These are phyloP conservation scores for Xylaria sp. DNA, from an alignment of 2,329 filamentous ascomycete species.

Conservation along the genomic window DNA sequence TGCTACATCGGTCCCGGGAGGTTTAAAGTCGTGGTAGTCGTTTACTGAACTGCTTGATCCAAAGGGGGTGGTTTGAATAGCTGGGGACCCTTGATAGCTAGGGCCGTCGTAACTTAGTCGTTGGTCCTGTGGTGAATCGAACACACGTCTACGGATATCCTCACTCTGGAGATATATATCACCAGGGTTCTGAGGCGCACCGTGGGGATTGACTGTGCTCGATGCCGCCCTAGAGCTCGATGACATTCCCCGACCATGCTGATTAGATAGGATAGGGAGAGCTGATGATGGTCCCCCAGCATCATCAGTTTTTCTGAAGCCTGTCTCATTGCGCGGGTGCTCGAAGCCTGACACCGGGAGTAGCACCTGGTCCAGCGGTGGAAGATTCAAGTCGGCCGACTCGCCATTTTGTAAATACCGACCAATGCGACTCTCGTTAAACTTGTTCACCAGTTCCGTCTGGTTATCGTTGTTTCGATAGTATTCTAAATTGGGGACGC, in stretches of 20 bases:
- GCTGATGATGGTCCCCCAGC: constrained; percentile 33
- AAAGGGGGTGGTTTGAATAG: constrained; percentile 36
- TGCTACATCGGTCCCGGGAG: constrained; percentile 30
- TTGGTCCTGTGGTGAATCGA: constrained; percentile 38
- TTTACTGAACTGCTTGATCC: constrained; percentile 41
- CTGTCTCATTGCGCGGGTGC: constrained; percentile 29
- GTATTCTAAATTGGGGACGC: constrained; percentile 48
- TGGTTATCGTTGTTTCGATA: constrained; percentile 50
- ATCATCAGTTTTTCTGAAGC: constrained; percentile 35
- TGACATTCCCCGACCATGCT: constrained; percentile 39
- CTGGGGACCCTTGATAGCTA: constrained; percentile 35
- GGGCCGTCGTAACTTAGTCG: constrained; percentile 34
- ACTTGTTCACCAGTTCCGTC: constrained; percentile 48
- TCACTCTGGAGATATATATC: constrained; percentile 50
- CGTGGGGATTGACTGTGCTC: constrained; percentile 46
- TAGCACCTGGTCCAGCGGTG: constrained; percentile 42
- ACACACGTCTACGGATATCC: constrained; percentile 46
- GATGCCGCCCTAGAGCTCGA: constrained; percentile 38
- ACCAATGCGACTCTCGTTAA: constrained; percentile 50
- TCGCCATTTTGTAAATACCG: constrained; percentile 48
- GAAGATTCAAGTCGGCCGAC: constrained; percentile 45
- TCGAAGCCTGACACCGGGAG: constrained; percentile 37
- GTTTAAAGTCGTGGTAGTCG: constrained; percentile 37
- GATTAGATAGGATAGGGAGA: constrained; percentile 29
- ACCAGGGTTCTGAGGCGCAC: constrained; percentile 49